Base-by-base conservation (phyloP, 139 green algal species). In the Chlorella ohadii region DNA sequence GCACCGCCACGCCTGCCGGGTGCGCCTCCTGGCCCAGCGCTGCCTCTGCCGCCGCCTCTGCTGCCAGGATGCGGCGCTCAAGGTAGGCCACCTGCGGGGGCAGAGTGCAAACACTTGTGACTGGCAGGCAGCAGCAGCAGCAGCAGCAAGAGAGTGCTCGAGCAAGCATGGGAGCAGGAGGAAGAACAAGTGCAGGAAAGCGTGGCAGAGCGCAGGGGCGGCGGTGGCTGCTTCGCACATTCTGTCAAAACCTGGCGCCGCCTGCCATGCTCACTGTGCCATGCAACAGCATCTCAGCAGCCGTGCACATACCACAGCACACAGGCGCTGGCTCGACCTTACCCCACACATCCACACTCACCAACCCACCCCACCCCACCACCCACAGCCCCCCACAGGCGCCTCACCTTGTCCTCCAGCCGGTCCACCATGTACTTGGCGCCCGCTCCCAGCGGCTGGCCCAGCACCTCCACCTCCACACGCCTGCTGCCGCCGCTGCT, bases 351-450 rank as follows among this genome's bases (percentile, higher is more conserved):
- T 13, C 51, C 74, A 55, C 17, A 38, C 9, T 12, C 39, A 55
- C 20, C 36, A 28, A 23, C 44, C 3, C 22, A 56, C 31, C 25
- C 0, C 74, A 57, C 22, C 74, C 19, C 27, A 1, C 34, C 41
- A 23, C 4, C 68, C 36, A 47, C 13, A 56, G n/a, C n/a, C 33
- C 31, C 33, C 15, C 65, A 41, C 65, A n/a, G 7, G 44, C 12
- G 55, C 33, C 28, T 56, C 72, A 89, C 88, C 84, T 93, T 93
- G 73, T 94, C 90, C 57, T 91, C 89, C 36, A 92, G 44, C 3
- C 89, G 81, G 82, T 94, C 87, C 63, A 90, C 83, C 87, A 94
- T 87, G 55, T 79, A 94, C 13, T 71, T 55, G 36, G 47, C 63
- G 15, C 41, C 28, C 6, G 25, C 15, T 4, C n/a, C 17, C 59